A percentile compares a stretch with the other conserved stretches of the same genome.
These are phyloP conservation scores for Euryodendron excelsum DNA, from an alignment of 148 eudicot genomes.

Conservation along the genomic window DNA sequence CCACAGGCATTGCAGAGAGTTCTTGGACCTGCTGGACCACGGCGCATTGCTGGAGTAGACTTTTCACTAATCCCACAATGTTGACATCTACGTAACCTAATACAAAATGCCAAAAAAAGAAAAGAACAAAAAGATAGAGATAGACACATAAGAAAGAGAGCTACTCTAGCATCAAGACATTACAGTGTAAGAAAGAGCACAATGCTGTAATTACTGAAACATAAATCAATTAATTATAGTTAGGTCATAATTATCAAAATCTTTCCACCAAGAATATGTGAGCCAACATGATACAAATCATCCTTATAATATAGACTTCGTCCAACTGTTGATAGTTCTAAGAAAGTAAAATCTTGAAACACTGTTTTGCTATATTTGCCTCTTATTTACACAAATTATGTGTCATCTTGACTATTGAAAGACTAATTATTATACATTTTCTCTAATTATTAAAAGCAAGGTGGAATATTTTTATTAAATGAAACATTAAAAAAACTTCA, in stretches of 20 bases:
- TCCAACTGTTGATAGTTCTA: too few species aligned
- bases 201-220: not conserved
- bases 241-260: not conserved
- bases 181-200: not conserved
- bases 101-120: not conserved
- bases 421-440: not conserved
- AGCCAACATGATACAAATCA: not conserved
- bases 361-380: not conserved
- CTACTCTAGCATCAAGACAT: not conserved
- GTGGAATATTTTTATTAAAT: not conserved
- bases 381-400: not conserved
- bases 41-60: slow-evolving; percentile 65
- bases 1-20: slow-evolving; percentile 60
- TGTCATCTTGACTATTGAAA: not conserved
- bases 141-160: not conserved
- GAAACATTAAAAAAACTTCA: not conserved
- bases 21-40: slow-evolving; percentile 60
- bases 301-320: too few species aligned
- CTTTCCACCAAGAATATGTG: not conserved
- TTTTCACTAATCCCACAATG: slow-evolving; percentile 52
- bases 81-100: slow-evolving; percentile 35
- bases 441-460: not conserved
- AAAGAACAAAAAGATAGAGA: not conserved
- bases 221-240: not conserved
- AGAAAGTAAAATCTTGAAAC: not conserved